Conservation (phyloP, 1,284 basidiomycete species). For the Cystobasidium pallidum region DNA sequence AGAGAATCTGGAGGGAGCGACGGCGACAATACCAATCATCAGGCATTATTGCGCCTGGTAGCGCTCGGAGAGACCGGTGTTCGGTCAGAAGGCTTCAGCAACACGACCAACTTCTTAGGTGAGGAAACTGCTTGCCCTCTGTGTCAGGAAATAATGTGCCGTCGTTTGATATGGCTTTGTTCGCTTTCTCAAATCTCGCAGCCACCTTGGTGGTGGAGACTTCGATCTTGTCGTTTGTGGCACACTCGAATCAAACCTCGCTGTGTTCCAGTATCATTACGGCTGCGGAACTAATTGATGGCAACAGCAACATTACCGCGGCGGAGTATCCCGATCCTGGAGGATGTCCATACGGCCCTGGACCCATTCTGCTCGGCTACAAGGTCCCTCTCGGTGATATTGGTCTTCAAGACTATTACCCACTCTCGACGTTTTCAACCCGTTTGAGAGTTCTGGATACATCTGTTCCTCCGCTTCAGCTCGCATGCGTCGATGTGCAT, state of each 20-base stretch:
- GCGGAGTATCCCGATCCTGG: conserved; percentile 40
- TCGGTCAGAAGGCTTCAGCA: conserved; percentile 48
- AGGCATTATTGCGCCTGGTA: conserved; percentile 49
- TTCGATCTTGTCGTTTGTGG: conserved; percentile 73
- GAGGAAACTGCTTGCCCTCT: background rate
- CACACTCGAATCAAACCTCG: conserved; percentile 70
- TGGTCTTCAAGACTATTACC: conserved; percentile 62
- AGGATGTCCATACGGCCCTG: conserved; percentile 51
- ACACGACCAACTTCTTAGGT: conserved; percentile 48
- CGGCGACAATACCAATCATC: conserved; percentile 20
- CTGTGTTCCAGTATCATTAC: conserved; percentile 76
- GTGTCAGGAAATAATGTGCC: no score
- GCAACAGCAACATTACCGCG: conserved; percentile 46
- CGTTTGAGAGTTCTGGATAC: conserved; percentile 86
- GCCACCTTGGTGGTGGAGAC: conserved; percentile 58
- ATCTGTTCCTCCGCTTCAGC: conserved; percentile 64
- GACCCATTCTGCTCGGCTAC: conserved; percentile 71
- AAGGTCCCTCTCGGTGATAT: conserved; percentile 68
- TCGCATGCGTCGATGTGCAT: conserved; percentile 77
- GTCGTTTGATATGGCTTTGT: no score
- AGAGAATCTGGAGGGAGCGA: conserved; percentile 30
- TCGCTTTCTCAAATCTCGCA: background rate
- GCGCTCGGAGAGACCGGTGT: conserved; percentile 45
- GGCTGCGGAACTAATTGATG: conserved; percentile 55
- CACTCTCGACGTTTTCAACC: conserved; percentile 80